These are phyloP conservation scores for Paratrypanosoma confusum DNA, from an alignment of 208 protist species.

Conservation along the genomic window DNA sequence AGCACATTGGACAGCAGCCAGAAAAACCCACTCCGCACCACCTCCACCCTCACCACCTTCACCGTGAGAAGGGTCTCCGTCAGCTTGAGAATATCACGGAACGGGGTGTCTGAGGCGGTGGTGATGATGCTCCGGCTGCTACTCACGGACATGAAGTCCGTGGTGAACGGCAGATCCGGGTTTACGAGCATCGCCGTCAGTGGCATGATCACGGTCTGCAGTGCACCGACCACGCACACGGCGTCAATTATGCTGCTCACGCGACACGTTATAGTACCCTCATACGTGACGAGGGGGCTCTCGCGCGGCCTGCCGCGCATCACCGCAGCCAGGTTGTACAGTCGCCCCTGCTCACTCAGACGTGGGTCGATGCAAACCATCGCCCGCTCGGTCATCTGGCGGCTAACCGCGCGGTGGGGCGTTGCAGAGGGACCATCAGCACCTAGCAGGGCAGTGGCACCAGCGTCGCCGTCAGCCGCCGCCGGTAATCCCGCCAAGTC, in stretches of 20 bases:
- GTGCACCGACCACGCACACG: slow-evolving; percentile 54
- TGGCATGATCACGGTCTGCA: slow-evolving; percentile 60
- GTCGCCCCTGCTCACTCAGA: slow-evolving; percentile 37
- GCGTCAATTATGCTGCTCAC: slow-evolving; percentile 57
- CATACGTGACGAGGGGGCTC: slow-evolving; percentile 43
- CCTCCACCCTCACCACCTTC: slow-evolving; percentile 49
- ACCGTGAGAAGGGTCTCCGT: slow-evolving; percentile 35
- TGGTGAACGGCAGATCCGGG: slow-evolving; percentile 48
- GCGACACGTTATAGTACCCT: slow-evolving; percentile 58
- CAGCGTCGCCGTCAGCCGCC: slow-evolving; percentile 2
- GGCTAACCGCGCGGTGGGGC: slow-evolving; percentile 8
- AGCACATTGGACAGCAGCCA: slow-evolving; percentile 48
- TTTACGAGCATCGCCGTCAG: slow-evolving; percentile 56
- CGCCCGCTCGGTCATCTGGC: slow-evolving; percentile 27
- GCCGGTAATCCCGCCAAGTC: slow-evolving; percentile 10
- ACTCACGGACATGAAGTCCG: neutral
- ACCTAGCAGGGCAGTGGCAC: slow-evolving; percentile 1
- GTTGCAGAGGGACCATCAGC: neutral
- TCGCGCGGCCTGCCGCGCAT: slow-evolving; percentile 33
- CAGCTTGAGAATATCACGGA: slow-evolving; percentile 48
- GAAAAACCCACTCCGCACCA: slow-evolving; percentile 50
- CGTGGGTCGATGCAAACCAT: slow-evolving; percentile 69
- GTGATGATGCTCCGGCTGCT: neutral
- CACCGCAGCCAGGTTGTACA: slow-evolving; percentile 74
- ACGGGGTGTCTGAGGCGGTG: too few relatives aligned